These are phyloP conservation scores for Prunus dulcis DNA, from an alignment of 306 rosid species.

Conservation along the genomic window DNA sequence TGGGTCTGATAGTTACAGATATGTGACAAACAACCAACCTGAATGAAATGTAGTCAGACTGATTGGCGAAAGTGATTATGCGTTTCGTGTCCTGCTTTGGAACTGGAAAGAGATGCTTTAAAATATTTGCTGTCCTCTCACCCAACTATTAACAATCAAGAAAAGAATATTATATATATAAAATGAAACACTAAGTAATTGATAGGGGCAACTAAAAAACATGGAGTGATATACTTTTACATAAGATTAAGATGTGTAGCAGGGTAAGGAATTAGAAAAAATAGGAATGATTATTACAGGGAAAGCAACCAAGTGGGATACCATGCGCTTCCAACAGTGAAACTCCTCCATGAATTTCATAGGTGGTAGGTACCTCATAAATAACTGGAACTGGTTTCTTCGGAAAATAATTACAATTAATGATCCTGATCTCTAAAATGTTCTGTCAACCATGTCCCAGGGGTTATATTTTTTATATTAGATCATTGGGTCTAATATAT, in stretches of 20 bases:
- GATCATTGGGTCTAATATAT: neutral
- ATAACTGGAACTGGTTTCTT: neutral
- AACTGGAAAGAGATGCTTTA: conserved; percentile 83
- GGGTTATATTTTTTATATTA: neutral
- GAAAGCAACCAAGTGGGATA: neutral
- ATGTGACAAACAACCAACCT: conserved; percentile 46
- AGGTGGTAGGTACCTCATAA: neutral
- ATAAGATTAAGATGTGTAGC: neutral
- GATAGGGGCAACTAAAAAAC: neutral
- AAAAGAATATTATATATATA: conserved; percentile 9
- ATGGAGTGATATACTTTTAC: neutral
- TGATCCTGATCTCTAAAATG: neutral
- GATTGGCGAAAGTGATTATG: conserved; percentile 72
- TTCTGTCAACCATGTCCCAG: neutral
- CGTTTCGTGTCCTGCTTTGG: conserved; percentile 95
- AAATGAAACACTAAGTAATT: neutral
- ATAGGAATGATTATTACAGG: neutral
- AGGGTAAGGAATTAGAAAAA: neutral
- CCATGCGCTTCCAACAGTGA: neutral
- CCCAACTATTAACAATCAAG: conserved; percentile 56
- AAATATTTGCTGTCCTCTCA: conserved; percentile 74
- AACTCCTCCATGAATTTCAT: conserved; percentile 9
- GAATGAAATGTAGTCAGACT: conserved; percentile 79
- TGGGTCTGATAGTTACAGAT: neutral
- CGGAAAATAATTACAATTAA: neutral